Evolutionary conservation across 78 protist genomes (phyloP).

Genomic region (Guillardia theta): DNA sequence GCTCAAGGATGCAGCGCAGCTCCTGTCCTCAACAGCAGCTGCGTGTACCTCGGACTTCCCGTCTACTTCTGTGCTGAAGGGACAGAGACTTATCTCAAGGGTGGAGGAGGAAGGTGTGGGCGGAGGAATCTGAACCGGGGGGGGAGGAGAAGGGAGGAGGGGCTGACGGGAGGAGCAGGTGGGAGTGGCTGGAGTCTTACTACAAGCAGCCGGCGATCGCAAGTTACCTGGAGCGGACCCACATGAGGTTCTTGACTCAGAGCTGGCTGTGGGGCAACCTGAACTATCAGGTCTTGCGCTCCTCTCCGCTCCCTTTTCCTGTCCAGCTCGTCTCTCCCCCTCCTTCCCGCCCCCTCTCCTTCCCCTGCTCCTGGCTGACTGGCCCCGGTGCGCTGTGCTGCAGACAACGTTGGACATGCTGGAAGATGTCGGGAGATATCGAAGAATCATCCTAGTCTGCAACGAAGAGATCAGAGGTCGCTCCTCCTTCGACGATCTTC

Average conservation of each 20-base stretch:
- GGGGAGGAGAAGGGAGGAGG: too few relatives aligned
- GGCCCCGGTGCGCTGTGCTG: too few relatives aligned
- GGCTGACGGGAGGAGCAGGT: too few relatives aligned
- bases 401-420: too few relatives aligned
- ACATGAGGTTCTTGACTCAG: background rate
- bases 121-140: too few relatives aligned
- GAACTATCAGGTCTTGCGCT: background rate
- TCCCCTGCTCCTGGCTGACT: too few relatives aligned
- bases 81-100: background rate
- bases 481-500: background rate
- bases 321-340: too few relatives aligned
- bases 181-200: background rate
- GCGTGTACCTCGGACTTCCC: background rate
- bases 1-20: background rate
- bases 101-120: background rate
- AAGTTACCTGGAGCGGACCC: background rate
- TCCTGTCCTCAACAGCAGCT: background rate
- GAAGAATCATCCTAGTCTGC: background rate
- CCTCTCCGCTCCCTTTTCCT: too few relatives aligned
- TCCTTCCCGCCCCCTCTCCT: too few relatives aligned
- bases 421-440: background rate
- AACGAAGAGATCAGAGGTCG: background rate
- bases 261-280: background rate
- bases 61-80: background rate
- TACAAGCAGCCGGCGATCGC: background rate